These are phyloP conservation scores for Termitomyces titanicus DNA, from an alignment of 768 basidiomycete genomes.

Conservation along the genomic window DNA sequence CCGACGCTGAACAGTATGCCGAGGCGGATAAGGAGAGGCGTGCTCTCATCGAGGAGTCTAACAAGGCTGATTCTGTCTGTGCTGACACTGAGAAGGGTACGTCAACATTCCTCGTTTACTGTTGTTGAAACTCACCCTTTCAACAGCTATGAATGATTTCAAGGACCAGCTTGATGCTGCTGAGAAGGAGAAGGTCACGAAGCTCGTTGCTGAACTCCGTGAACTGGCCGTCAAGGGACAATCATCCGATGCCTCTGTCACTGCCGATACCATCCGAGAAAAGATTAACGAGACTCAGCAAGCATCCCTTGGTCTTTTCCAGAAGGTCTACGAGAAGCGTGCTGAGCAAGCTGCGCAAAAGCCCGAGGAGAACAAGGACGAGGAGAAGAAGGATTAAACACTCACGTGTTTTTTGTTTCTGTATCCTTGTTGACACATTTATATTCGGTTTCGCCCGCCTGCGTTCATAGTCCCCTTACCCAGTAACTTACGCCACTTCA, in stretches of 20 bases:
- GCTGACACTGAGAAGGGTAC: conserved; percentile 93
- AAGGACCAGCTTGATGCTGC: conserved; percentile 91
- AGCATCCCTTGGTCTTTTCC: conserved; percentile 95
- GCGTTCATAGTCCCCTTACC: neutral
- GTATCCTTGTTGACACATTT: neutral
- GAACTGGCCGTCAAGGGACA: conserved; percentile 90
- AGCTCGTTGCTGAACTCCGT: conserved; percentile 82
- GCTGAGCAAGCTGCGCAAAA: conserved; percentile 39
- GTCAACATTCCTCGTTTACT: conserved; percentile 13
- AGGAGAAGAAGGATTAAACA: conserved; percentile 84
- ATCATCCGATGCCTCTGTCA: conserved; percentile 74
- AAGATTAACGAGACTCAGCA: conserved; percentile 94
- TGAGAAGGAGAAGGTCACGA: conserved; percentile 93
- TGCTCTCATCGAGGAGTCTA: conserved; percentile 89
- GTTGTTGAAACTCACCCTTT: conserved; percentile 3
- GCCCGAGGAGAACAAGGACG: conserved; percentile 44
- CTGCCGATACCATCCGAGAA: conserved; percentile 84
- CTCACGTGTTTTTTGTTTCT: neutral
- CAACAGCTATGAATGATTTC: conserved; percentile 89
- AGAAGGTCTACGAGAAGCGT: conserved; percentile 94
- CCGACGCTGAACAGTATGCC: conserved; percentile 90
- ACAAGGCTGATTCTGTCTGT: conserved; percentile 93
- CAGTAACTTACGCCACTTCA: conserved; percentile 6
- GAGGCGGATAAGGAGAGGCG: conserved; percentile 90
- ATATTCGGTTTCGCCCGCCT: neutral